Evolutionary conservation across 768 basidiomycete genomes (phyloP), one percentile per base, ranked within the genome.

Genomic region (Pulveroboletus sp.): DNA sequence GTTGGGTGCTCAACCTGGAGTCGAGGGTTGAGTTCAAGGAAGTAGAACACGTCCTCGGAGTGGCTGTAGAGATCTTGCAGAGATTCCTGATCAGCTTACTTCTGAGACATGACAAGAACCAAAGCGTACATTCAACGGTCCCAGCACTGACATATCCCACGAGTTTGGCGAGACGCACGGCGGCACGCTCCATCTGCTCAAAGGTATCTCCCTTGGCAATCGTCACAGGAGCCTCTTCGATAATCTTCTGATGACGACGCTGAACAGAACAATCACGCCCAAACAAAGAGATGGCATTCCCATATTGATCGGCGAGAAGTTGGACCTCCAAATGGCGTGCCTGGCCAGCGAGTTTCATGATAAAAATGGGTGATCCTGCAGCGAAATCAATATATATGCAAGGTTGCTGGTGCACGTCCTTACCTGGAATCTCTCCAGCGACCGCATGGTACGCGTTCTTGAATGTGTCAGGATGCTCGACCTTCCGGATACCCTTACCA

Each of bases 1-100:
- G 96, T 99, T 9, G 96, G 96, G 69, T 99, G 96, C 73, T 99
- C 96, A 62, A 99, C 96, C 74, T 99, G 96, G 18, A 99, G 86
- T 79, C 96, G 94, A 40, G 96, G 96, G 70, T 99, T 99, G 53
- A 99, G 82, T 70, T 99, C 96, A 55, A 99, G 79, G 80, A 99
- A 99, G 74, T 88, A 92, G 74, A 98, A 99, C 27, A 83, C 80
- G 64, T 98, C 92, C 53, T 97, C 95, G 0, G 83, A 77, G 55
- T 90, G 92, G 57, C 86, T 94, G 71, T 98, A 99, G 35, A 99
- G 83, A 71, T 98, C 93, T 93, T 55, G 32, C 36, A 43, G 36
- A 53, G 43, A 32, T 33, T 36, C 44, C 27, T 32, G 28, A 46
- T 48, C 46, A 31, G 44, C 11, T 32, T 49, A 41, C 39, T 46